phyloP scores from a whole-genome alignment of 2,329 filamentous ascomycete genomes.

The Plenodomus lindquistii region DNA sequence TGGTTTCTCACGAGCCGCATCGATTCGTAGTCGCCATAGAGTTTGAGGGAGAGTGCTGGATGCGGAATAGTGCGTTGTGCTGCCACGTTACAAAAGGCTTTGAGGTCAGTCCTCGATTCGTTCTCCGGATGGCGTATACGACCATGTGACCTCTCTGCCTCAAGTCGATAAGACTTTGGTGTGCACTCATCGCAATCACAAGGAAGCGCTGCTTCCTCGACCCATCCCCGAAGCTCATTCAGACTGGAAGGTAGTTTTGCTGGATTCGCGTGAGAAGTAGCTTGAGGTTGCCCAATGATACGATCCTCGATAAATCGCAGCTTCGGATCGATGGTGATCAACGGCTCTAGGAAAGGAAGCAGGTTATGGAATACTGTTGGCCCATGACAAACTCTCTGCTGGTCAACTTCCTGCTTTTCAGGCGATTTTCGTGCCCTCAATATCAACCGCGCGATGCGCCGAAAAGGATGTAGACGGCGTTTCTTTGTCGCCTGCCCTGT shows the following conservation, averaged over 20 bases:
- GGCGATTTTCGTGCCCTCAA: neutral
- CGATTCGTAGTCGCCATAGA: slow-evolving; percentile 20
- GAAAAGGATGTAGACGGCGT: slow-evolving; percentile 10
- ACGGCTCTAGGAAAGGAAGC: slow-evolving; percentile 17
- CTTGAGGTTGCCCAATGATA: slow-evolving; percentile 10
- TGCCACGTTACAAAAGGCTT: neutral
- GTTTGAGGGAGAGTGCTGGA: slow-evolving; percentile 4
- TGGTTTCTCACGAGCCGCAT: slow-evolving; percentile 20
- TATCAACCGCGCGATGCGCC: slow-evolving; percentile 8
- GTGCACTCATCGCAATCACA: slow-evolving; percentile 20
- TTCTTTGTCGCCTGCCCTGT: slow-evolving; percentile 5
- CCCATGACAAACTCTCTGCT: slow-evolving; percentile 10
- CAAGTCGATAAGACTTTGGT: slow-evolving; percentile 15
- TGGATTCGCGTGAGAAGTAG: neutral
- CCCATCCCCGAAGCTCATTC: slow-evolving; percentile 4
- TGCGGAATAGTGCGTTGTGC: neutral
- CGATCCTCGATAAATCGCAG: slow-evolving; percentile 16
- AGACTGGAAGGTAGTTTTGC: slow-evolving; percentile 4
- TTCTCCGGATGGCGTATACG: slow-evolving; percentile 2
- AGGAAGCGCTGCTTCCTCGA: slow-evolving; percentile 3
- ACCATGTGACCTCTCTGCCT: slow-evolving; percentile 10
- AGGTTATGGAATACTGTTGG: slow-evolving; percentile 15
- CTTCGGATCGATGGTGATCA: slow-evolving; percentile 18
- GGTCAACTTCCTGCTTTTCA: neutral
- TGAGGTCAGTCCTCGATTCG: neutral